phyloP scores from a whole-genome alignment of 2,329 filamentous ascomycete genomes.

The Leptographium lundbergii region DNA sequence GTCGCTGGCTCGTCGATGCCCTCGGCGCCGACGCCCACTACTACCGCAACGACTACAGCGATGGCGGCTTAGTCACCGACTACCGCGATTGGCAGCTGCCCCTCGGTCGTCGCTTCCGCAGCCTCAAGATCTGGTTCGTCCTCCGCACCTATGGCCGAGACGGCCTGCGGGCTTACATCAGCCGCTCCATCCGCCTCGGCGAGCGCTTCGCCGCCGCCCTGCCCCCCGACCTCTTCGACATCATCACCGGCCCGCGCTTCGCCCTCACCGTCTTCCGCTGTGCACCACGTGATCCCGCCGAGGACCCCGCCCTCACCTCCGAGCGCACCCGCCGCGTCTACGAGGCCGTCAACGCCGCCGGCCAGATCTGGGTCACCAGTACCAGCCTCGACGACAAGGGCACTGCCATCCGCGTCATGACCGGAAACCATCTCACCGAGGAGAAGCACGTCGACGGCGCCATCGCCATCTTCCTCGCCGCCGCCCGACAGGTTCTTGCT shows the following conservation, averaged over 20 bases:
- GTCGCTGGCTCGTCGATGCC: constrained; percentile 65
- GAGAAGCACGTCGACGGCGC: constrained; percentile 59
- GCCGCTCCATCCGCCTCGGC: constrained; percentile 55
- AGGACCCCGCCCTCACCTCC: constrained; percentile 24
- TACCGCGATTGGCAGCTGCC: constrained; percentile 98
- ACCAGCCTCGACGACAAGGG: constrained; percentile 54
- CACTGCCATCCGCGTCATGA: constrained; percentile 73
- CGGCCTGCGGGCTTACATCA: constrained; percentile 63
- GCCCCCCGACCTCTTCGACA: constrained; percentile 45
- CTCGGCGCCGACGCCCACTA: constrained; percentile 61
- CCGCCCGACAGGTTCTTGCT: constrained; percentile 42
- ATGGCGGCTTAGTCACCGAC: constrained; percentile 77
- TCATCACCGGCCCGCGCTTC: constrained; percentile 64
- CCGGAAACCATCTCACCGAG: constrained; percentile 55
- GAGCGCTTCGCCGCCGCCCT: constrained; percentile 55
- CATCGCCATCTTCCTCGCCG: constrained; percentile 59
- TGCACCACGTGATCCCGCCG: constrained; percentile 22
- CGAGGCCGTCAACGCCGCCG: constrained; percentile 57
- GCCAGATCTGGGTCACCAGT: constrained; percentile 73
- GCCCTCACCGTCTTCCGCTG: constrained; percentile 67
- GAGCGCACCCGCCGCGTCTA: constrained; percentile 61
- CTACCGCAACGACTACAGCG: constrained; percentile 61
- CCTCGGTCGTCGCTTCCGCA: constrained; percentile 75
- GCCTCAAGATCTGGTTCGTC: constrained; percentile 92
- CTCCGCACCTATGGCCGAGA: constrained; percentile 62